A percentile compares a stretch with the other conserved stretches of the same genome.
Evolutionary conservation across 768 basidiomycete genomes (phyloP).

Genomic region (Sarcodon aspratus): DNA sequence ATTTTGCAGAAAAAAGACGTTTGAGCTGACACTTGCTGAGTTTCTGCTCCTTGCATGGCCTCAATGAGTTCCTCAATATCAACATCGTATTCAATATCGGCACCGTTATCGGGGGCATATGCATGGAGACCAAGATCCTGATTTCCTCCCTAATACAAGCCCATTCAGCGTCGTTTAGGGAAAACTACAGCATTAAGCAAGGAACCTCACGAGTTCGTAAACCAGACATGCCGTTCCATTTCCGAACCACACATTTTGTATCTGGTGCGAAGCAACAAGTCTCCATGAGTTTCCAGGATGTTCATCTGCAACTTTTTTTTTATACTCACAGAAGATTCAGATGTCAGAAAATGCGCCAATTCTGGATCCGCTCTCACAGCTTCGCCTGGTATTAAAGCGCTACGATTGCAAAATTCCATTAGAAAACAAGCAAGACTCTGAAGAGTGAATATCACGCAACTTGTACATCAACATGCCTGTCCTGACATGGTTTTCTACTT

Average conservation of each 20-base stretch:
- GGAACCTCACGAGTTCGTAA: constrained; percentile 4
- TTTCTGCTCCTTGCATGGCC: constrained; percentile 1
- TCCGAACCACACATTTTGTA: constrained; percentile 5
- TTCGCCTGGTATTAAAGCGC: constrained; percentile 2
- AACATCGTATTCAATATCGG: constrained; percentile 5
- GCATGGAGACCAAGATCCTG: constrained; percentile 14
- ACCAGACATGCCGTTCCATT: constrained; percentile 1
- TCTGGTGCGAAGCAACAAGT: neutral
- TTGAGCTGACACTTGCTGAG: constrained; percentile 5
- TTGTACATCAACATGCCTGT: constrained; percentile 16
- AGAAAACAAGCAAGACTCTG: neutral
- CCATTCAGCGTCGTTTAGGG: neutral
- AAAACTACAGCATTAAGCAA: neutral
- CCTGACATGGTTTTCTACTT: constrained; percentile 4
- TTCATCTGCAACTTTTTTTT: neutral
- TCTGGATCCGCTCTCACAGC: constrained; percentile 1
- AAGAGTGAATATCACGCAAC: constrained; percentile 9
- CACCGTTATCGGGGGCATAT: constrained; percentile 9
- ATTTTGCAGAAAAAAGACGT: neutral
- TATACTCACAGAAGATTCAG: neutral
- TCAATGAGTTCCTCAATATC: neutral
- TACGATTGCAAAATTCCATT: neutral
- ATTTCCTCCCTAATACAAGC: constrained; percentile 1
- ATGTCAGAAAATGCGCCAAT: constrained; percentile 1
- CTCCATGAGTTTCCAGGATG: neutral